Evolutionary conservation across 176 grass and related monocot species (phyloP).

Genomic region (Musa itinerans): DNA sequence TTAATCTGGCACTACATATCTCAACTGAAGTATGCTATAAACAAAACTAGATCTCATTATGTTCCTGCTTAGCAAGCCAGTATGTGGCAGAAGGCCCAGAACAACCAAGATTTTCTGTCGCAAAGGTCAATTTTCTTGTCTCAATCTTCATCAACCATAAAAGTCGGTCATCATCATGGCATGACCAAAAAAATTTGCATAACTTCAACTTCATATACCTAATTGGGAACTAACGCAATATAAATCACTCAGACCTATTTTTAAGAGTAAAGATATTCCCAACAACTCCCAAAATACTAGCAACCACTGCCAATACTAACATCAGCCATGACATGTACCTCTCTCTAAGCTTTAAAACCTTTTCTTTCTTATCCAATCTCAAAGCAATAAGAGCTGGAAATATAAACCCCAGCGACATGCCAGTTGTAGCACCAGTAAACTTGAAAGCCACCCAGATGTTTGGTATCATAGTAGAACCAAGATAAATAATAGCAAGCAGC

Average conservation of each 20-base stretch:
- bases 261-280: constrained; percentile 82
- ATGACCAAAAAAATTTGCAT: background rate
- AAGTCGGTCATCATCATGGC: background rate
- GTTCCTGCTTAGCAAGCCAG: background rate
- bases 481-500: constrained; percentile 66
- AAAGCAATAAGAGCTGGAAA: constrained; percentile 71
- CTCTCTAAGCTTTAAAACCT: constrained; percentile 40
- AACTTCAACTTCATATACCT: background rate
- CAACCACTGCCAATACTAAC: constrained; percentile 52
- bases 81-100: background rate
- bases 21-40: background rate
- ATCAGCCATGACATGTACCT: constrained; percentile 46
- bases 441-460: constrained; percentile 99
- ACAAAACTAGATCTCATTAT: background rate
- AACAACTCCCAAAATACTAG: constrained; percentile 55
- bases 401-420: constrained; percentile 80
- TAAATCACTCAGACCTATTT: constrained; percentile 45
- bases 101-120: background rate
- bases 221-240: background rate
- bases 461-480: constrained; percentile 78
- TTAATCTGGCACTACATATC: background rate
- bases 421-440: constrained; percentile 84
- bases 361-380: constrained; percentile 63
- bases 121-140: background rate
- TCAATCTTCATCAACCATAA: background rate